Base-by-base conservation (phyloP, 345 rosid species). In the Hevea brasiliensis region DNA sequence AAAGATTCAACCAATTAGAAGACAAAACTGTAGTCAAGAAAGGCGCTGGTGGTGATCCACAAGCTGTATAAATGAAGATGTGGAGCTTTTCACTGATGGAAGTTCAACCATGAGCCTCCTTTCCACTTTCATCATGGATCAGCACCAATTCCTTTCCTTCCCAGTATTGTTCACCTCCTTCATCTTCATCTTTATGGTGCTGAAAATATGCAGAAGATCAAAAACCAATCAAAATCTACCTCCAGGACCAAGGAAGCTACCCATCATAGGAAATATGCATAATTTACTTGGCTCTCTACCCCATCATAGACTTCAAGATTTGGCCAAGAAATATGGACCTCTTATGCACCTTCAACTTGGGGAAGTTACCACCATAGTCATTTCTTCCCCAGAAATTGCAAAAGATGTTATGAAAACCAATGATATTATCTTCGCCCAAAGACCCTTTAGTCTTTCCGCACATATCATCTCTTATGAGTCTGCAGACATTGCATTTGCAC, bases 281-380 rank as follows among this genome's bases (percentile, higher is more conserved):
- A 4, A 41, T 41, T 41, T 41, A 41, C 6, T 41, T 41, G 44
- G 44, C 6, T 41, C 44, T 8, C 45, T 65, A 26, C 79, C 76
- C 41, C 85, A 79, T 41, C 78, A 41, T 1, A 9, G 32, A n/a
- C 41, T 79, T 9, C 21, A 51, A 47, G 66, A 81, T 23, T 66
- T 81, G 75, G 78, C 85, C 35, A 35, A 51, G 24, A 79, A 59
- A 73, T 47, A 79, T 59, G 82, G 87, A 11, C 78, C 79, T 11
- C 8, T 81, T 21, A 82, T 85, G 81, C 77, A 82, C 45, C 70
- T 80, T 0, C 65, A 77, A n/a, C 74, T 77, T 5, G 83, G 82
- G 6, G 70, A 75, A 50, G 54, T 75, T 10, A 27, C 74, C 37
- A 48, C 54, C 11, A 44, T 75, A 1, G 75, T 82, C 0, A 54